Evolutionary conservation across 2,329 filamentous ascomycete genomes (phyloP), one percentile per base, ranked within the genome.

Genomic region (Colletotrichum zoysiae): DNA sequence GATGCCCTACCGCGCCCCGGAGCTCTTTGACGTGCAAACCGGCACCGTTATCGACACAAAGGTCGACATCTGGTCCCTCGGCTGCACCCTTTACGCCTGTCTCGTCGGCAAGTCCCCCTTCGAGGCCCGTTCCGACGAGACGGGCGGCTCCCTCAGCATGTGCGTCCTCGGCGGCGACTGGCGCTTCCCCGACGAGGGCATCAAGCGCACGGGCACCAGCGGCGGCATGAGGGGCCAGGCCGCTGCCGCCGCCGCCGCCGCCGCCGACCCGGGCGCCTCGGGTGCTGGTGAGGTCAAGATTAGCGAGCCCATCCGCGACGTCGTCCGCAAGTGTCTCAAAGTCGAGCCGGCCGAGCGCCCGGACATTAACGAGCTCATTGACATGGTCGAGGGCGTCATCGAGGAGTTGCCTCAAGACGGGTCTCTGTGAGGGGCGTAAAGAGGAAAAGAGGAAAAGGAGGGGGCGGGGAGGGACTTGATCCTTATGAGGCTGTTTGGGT

Each of bases 11-110:
- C 94, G 96, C 71, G 96, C 96, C 1, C 96, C 96, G 0, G 96
- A 99, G 83, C 91, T 99, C 73, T 99, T 99, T 82, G 96, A 99
- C 81, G 96, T 98, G 68, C 97, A 97, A 83, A 98, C 95, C 3
- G 95, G 94, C 74, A 91, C 92, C 60, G 90, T 94, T 62, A 92
- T 99, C 78, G 96, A 98, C 82, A 97, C 95, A 16, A 98, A 98
- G 80, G 94, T 97, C 51, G 96, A 99, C 81, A 97, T 99, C 75
- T 99, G 96, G 96, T 97, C 94, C 20, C 85, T 99, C 30, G 96
- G 96, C 63, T 98, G 96, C 85, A 98, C 96, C n/a, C 86, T 99
- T 56, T 99, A 97, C 82, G 96, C 96, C 48, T 98, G 96, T 78
- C 88, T 99, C 12, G 94, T 98, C 38, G 96, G 96, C 75, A 98